Base-by-base conservation (phyloP, 2,329 filamentous ascomycete genomes). In the Fusarium pilosicola region DNA sequence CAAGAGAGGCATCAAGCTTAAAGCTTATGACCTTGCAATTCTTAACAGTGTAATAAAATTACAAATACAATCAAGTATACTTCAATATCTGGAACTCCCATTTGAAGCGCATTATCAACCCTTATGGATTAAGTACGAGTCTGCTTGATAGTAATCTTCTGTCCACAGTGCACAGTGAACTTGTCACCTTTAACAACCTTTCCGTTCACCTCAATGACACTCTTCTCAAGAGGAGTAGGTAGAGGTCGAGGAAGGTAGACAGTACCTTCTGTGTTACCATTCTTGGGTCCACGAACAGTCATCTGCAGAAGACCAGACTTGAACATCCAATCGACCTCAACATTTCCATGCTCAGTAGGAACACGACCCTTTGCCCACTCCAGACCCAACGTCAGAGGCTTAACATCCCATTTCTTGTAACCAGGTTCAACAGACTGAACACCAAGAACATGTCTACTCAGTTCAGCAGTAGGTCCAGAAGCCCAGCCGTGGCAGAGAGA, bases 401-500 rank as follows among this genome's bases (percentile, higher is more conserved):
- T 42, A 0, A 65, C 61, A 18, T 65, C 30, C 63, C 63, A 65
- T 5, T 57, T 26, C 2, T 36, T 6, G 7, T 48, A 66, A 0
- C 60, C 60, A 4, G 60, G 36, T 8, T 49, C 28, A 0, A n/a
- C 30, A 4, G 49, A 10, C 0, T 66, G 61, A 1, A 65, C 41
- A 8, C 63, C 63, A 0, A 66, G 48, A 2, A 65, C 63, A 6
- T 63, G 14, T n/a, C 54, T 45, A 0, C 49, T 48, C 1, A 66
- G 4, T 6, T 65, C 63, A 4, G 48, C 48, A 10, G 63, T 65
- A 7, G 63, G 63, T 13, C 48, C 60, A 38, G 60, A 38, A 10
- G 63, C 48, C 63, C 63, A 66, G 1, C 63, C 63, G 1, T 66
- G 60, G 1, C 63, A 57, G 2, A 66, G 34, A 5, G 63, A 57